Percentiles rank a stretch among this genome's conserved stretches.
These are phyloP conservation scores for Naganishia kalamii DNA, from an alignment of 768 basidiomycete species.

Conservation along the genomic window DNA sequence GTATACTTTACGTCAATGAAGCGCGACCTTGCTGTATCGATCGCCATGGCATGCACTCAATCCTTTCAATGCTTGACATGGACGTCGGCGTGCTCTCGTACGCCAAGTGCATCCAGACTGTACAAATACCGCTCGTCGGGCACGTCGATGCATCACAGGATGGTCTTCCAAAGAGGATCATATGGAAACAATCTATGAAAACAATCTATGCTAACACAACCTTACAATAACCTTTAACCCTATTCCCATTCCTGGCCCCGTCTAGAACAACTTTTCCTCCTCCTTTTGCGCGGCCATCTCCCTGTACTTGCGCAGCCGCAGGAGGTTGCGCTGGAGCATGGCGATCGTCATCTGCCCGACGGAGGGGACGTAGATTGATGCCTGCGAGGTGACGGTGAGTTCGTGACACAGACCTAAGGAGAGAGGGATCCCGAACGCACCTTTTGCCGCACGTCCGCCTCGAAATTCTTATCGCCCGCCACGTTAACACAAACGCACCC, in stretches of 20 bases:
- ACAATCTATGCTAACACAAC: no score
- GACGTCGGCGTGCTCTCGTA: no score
- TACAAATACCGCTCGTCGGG: neutral
- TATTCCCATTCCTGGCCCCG: no score
- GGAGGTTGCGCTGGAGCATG: slow-evolving; percentile 92
- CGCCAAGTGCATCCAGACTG: no score
- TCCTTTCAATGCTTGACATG: no score
- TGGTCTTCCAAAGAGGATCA: no score
- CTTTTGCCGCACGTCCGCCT: slow-evolving; percentile 84
- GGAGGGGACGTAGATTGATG: slow-evolving; percentile 86
- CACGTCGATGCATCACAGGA: neutral
- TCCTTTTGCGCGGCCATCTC: slow-evolving; percentile 15
- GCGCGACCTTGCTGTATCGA: no score
- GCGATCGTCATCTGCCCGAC: slow-evolving; percentile 98
- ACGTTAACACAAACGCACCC: slow-evolving; percentile 92
- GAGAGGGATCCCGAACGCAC: slow-evolving; percentile 49
- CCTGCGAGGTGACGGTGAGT: slow-evolving; percentile 51
- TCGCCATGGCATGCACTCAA: no score
- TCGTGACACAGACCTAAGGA: neutral
- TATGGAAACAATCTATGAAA: no score
- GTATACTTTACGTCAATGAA: no score
- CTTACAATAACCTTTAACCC: no score
- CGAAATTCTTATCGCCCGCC: slow-evolving; percentile 92
- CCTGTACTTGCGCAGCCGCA: slow-evolving; percentile 23
- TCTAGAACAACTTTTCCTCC: slow-evolving; percentile 5